Percentiles rank a stretch among this genome's conserved stretches.
Conservation (phyloP, 164 flowering plant genomes). For the Santalum album region DNA sequence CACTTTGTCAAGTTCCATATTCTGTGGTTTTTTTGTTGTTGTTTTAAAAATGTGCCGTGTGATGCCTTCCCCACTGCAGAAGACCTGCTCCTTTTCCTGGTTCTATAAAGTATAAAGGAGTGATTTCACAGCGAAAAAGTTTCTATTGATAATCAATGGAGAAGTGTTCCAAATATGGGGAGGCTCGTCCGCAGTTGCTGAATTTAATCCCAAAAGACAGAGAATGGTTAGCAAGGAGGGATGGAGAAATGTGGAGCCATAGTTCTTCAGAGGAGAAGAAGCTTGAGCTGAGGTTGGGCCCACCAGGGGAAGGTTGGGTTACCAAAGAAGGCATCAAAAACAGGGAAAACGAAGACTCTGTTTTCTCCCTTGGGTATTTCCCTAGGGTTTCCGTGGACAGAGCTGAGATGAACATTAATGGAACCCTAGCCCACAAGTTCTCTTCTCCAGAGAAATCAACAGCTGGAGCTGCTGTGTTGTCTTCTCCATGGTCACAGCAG, state of each 20-base stretch:
- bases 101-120: too few relatives aligned
- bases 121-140: too few relatives aligned
- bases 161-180: conserved; percentile 28
- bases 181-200: conserved; percentile 35
- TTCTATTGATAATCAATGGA: conserved; percentile 41
- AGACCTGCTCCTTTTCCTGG: too few relatives aligned
- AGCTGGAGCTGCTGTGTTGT: conserved; percentile 2
- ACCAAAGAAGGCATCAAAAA: too few relatives aligned
- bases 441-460: conserved; percentile 10
- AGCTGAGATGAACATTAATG: conserved; percentile 10
- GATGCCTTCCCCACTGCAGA: neutral
- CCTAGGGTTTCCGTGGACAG: conserved; percentile 18
- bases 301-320: conserved; percentile 73
- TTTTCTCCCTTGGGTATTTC: conserved; percentile 34
- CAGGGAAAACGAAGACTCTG: too few relatives aligned
- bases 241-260: conserved; percentile 14
- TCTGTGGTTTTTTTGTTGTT: neutral
- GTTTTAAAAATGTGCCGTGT: too few relatives aligned
- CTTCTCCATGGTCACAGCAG: too few relatives aligned
- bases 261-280: conserved; percentile 49
- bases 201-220: conserved; percentile 45
- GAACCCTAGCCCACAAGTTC: conserved; percentile 17
- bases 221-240: conserved; percentile 33
- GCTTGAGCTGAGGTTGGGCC: conserved; percentile 80
- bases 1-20: neutral